phyloP scores from a whole-genome alignment of 2,329 filamentous ascomycete genomes.

The Nannizziopsis arthrosporioides region DNA sequence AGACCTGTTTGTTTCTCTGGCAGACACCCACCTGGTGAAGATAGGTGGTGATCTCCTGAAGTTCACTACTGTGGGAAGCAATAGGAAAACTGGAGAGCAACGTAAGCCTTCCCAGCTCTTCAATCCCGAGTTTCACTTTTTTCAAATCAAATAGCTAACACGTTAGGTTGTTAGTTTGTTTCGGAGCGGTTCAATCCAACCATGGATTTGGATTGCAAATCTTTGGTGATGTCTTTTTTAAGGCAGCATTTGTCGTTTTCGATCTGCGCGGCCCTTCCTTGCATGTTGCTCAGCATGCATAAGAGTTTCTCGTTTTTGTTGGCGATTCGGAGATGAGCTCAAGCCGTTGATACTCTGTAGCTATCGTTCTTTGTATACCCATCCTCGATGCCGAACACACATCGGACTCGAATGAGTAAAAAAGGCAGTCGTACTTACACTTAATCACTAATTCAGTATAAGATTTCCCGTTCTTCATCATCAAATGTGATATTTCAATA shows the following conservation, averaged over 20 bases:
- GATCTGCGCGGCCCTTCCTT: slow-evolving; percentile 39
- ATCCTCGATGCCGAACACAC: not conserved
- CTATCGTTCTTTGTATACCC: not conserved
- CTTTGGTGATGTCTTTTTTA: slow-evolving; percentile 51
- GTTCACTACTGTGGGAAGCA: slow-evolving; percentile 42
- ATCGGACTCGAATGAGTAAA: no score
- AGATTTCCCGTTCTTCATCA: no score
- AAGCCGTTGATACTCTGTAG: not conserved
- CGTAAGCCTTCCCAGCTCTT: slow-evolving; percentile 22
- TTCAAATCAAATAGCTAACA: not conserved
- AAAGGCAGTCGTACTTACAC: no score
- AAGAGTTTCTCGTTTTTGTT: not conserved
- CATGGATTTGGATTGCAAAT: slow-evolving; percentile 46
- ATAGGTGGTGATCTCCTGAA: slow-evolving; percentile 47
- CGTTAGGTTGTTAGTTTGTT: slow-evolving; percentile 34
- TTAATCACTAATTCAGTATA: no score
- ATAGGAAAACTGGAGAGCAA: slow-evolving; percentile 29
- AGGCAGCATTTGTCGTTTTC: slow-evolving; percentile 51
- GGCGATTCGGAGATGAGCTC: not conserved
- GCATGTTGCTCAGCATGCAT: slow-evolving; percentile 40
- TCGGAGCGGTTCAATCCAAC: slow-evolving; percentile 50
- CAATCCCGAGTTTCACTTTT: not conserved
- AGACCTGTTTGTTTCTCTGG: slow-evolving; percentile 45
- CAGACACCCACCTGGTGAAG: slow-evolving; percentile 38
- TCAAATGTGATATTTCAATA: no score